Evolutionary conservation across 148 eudicot species (phyloP).

Genomic region (Polygonum aviculare): DNA sequence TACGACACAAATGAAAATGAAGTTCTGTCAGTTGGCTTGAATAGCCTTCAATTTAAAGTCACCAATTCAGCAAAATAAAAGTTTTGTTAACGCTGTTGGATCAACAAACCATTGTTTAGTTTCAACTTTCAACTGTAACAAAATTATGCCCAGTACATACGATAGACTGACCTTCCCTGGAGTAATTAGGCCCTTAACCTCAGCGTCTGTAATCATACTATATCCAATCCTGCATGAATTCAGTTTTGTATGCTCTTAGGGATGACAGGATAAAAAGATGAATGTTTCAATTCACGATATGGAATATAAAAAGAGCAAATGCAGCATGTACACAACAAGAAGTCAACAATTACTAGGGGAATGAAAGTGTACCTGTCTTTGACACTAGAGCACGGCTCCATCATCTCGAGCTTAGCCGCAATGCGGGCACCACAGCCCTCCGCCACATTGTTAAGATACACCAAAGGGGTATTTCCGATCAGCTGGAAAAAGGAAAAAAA

Average conservation of each 20-base stretch:
- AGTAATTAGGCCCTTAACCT: constrained; percentile 44
- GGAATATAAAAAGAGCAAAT: background rate
- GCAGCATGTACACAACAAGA: background rate
- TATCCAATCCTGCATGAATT: constrained; percentile 42
- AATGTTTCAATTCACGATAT: background rate
- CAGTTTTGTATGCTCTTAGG: background rate
- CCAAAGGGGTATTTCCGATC: constrained; percentile 61
- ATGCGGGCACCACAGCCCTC: constrained; percentile 56
- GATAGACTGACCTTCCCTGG: constrained; percentile 40
- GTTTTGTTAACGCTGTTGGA: background rate
- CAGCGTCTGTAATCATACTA: constrained; percentile 63
- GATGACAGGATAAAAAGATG: background rate
- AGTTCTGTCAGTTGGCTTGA: background rate
- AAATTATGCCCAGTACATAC: background rate
- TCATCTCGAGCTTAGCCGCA: constrained; percentile 57
- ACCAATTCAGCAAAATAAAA: background rate
- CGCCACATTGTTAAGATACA: constrained; percentile 45
- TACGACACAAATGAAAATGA: background rate
- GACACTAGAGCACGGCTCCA: constrained; percentile 66
- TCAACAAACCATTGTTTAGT: background rate
- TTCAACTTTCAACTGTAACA: background rate
- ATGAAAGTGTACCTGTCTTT: constrained; percentile 38
- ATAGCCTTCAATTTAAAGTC: constrained; percentile 7
- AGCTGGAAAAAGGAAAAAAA: constrained; percentile 20
- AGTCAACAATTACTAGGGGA: background rate